Evolutionary conservation across 306 rosid species (phyloP), one percentile per base, ranked within the genome.

Genomic region (Erythrophleum fordii): DNA sequence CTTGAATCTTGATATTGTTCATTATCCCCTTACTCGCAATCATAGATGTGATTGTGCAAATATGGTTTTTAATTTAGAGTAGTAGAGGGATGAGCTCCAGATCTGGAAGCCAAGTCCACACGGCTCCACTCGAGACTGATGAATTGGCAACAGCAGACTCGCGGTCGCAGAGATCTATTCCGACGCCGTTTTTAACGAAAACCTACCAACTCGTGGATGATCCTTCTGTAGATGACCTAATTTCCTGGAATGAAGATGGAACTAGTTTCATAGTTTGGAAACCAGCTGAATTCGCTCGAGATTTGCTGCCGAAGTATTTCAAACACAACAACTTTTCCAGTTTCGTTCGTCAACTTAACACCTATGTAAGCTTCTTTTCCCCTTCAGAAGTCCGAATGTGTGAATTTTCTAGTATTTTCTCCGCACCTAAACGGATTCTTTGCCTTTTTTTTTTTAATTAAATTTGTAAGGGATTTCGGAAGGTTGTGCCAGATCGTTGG

Each of bases 401-500:
- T 48, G n/a, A 31, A 31, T 18, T 28, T 52, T 34, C 31, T 11
- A 17, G 13, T 4, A 55, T 79, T 69, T 42, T 61, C 34, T 69
- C 26, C 0, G 26, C 41, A 11, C 5, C 66, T 61, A 49, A 75
- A 60, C 52, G 12, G 69, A 52, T 39, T 5, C 14, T 23, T 34
- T 3, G 7, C 4, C 12, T 16, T 39, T 39, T 58, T 42, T 22
- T 0, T 3, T 22, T 71, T 29, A 1, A 1, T 31, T 28, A 5
- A 49, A 49, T 49, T 49, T 49, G 6, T 49, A 76, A 94, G 98
- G 98, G 98, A 67, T 94, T 94, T 82, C 89, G 98, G 31, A 94
- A 92, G 70, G 98, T 94, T 31, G 98, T 92, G 2, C 93, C 98
- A 66, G 98, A 94, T 79, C 92, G 97, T 16, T 94, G 98, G 98